Evolutionary conservation across 192 early-diverging fungal species (phyloP), one percentile per base, ranked within the genome.

Genomic region (Rhizophagus clarus): DNA sequence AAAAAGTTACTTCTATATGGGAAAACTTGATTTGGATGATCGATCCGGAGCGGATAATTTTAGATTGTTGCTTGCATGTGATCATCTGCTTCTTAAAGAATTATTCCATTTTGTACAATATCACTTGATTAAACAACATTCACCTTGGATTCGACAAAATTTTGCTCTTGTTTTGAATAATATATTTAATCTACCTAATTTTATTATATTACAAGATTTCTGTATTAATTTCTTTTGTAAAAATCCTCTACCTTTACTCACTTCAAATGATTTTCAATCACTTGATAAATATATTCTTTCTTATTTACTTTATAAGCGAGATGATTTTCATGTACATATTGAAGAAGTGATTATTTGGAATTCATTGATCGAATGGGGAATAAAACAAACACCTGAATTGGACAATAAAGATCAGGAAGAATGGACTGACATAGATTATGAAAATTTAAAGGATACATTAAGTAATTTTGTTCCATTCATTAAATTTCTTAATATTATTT

Each of bases 261-360:
- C 31, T 3, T 77, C 61, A 4, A 26, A 40, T 11, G 37, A 77
- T 7, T 77, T 77, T 66, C 20, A 61, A 66, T 29, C 49, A 2
- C 12, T 77, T 22, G 61, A 77, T 28, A 47, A 66, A 40, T 61
- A 77, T 40, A 66, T 64, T 12, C 29, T 77, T 20, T 51, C 64
- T 2, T 31, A 24, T 3, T 47, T 77, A 20, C 26, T 77, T n/a
- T n/a, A n/a, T 32, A 32, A 64, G n/a, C 5, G 26, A n/a, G 56
- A 77, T 66, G 61, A 66, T 64, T 26, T 77, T 5, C 15, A 40
- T 31, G 42, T 77, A 20, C 61, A 47, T 3, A n/a, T n/a, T n/a
- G n/a, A n/a, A n/a, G 75, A 77, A 66, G 32, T 77, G 1, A 34
- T 64, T 66, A 29, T 77, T 26, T 77, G 75, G 75, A 47, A 77